phyloP scores from a whole-genome alignment of 2,329 filamentous ascomycete species.

The Aquanectria penicillioides region DNA sequence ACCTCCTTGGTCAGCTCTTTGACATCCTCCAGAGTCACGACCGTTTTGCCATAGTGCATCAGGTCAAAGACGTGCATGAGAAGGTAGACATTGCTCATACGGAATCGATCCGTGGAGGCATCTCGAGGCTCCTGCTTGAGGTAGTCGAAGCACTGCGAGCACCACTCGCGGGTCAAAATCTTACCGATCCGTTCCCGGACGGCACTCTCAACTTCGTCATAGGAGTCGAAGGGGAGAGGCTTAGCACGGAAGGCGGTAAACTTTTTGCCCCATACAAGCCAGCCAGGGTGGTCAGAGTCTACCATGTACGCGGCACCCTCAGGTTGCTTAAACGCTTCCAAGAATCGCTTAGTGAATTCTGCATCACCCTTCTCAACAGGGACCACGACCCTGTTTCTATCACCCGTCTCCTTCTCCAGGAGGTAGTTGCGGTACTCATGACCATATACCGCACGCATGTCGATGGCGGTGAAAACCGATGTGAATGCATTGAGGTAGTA shows the following conservation, averaged over 20 bases:
- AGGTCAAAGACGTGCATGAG: conserved; percentile 91
- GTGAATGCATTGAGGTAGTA: conserved; percentile 85
- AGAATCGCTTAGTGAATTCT: conserved; percentile 80
- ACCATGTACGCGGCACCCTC: conserved; percentile 81
- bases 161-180: conserved; percentile 85
- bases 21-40: conserved; percentile 86
- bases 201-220: conserved; percentile 81
- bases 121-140: conserved; percentile 97
- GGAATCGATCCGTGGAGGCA: conserved; percentile 82
- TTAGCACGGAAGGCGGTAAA: conserved; percentile 84
- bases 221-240: conserved; percentile 72
- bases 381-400: conserved; percentile 80
- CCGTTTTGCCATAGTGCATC: conserved; percentile 81
- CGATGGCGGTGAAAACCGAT: conserved; percentile 82
- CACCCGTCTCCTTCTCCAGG: conserved; percentile 75
- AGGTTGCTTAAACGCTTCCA: conserved; percentile 80
- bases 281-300: conserved; percentile 91
- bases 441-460: conserved; percentile 84
- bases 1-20: conserved; percentile 80
- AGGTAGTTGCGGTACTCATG: conserved; percentile 92
- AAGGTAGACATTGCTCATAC: conserved; percentile 87
- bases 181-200: conserved; percentile 83
- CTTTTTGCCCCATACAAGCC: conserved; percentile 93
- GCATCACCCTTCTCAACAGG: conserved; percentile 78
- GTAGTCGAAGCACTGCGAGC: conserved; percentile 87